Evolutionary conservation across 495 filamentous ascomycete genomes (phyloP).

Genomic region (Penicillium desertorum): DNA sequence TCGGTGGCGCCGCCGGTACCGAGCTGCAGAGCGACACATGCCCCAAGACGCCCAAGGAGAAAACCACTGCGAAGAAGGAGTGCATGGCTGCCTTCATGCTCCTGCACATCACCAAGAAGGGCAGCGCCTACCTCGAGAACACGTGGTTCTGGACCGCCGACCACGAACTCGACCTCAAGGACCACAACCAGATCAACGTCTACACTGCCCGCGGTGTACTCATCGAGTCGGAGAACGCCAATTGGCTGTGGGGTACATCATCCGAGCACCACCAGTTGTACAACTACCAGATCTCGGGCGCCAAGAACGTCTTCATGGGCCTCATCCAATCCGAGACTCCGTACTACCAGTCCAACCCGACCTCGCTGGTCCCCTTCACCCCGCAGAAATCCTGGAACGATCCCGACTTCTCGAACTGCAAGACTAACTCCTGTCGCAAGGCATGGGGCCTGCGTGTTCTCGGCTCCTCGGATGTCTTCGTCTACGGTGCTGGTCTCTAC

Average conservation of each 20-base stretch:
- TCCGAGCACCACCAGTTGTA: conserved; percentile 90
- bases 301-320: conserved; percentile 79
- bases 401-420: conserved; percentile 69
- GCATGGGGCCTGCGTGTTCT: conserved; percentile 82
- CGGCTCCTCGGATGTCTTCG: conserved; percentile 62
- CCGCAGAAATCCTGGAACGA: conserved; percentile 65
- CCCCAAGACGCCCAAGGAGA: conserved; percentile 57
- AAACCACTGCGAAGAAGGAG: conserved; percentile 51
- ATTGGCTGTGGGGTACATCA: conserved; percentile 72
- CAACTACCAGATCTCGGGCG: conserved; percentile 81
- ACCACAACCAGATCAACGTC: conserved; percentile 82
- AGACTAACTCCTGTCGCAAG: conserved; percentile 66
- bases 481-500: conserved; percentile 82
- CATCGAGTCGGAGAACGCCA: conserved; percentile 60
- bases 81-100: conserved; percentile 80
- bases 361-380: conserved; percentile 65
- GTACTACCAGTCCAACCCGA: conserved; percentile 87
- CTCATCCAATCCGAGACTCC: conserved; percentile 91
- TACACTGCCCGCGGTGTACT: conserved; percentile 88
- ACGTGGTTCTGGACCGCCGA: conserved; percentile 95
- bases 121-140: conserved; percentile 82
- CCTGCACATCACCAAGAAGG: conserved; percentile 71
- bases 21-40: conserved; percentile 75
- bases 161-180: conserved; percentile 78
- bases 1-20: conserved; percentile 79